Evolutionary conservation across 257 asterid species (phyloP), one percentile per base, ranked within the genome.

Genomic region (Nicotiana obtusifolia): DNA sequence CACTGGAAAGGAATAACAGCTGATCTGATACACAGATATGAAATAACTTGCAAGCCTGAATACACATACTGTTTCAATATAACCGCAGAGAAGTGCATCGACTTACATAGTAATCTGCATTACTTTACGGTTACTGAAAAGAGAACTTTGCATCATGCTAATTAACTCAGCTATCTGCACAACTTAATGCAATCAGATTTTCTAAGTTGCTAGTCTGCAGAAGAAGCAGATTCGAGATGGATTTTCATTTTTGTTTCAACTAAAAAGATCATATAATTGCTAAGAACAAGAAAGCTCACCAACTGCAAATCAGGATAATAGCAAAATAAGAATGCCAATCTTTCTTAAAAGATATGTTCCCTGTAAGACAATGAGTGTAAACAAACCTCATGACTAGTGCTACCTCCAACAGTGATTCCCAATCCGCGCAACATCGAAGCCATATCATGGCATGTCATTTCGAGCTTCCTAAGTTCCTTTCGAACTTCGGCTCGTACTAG

Each of bases 351-450:
- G 31, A 41, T 37, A 68, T 68, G 54, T 41, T 69, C 33, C 33
- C 77, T 3, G 33, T 30, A 41, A n/a, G 81, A 81, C 31, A 22
- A 37, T 11, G 68, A 67, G 82, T 16, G 69, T 24, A 85, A 20
- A 81, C 88, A 56, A 66, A 93, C 99, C 98, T 93, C 97, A 62
- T 87, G 89, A 80, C 57, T 54, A 20, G 90, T 94, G 88, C 89
- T 89, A 88, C 86, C 77, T 7, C 86, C 85, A 52, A 92, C 86
- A 30, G 37, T 24, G 57, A 91, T 83, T 69, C 97, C 98, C 78
- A 94, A 84, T 30, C 81, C 88, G 37, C 83, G 93, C 92, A 96
- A 88, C 10, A 96, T 84, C 1, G 93, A 91, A 73, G 95, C 90
- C 98, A 96, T 93, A 86, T 84, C 89, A 41, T 60, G 81, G 90